Evolutionary conservation across 179 eudicot genomes (phyloP).

Genomic region (Dionaea muscipula): DNA sequence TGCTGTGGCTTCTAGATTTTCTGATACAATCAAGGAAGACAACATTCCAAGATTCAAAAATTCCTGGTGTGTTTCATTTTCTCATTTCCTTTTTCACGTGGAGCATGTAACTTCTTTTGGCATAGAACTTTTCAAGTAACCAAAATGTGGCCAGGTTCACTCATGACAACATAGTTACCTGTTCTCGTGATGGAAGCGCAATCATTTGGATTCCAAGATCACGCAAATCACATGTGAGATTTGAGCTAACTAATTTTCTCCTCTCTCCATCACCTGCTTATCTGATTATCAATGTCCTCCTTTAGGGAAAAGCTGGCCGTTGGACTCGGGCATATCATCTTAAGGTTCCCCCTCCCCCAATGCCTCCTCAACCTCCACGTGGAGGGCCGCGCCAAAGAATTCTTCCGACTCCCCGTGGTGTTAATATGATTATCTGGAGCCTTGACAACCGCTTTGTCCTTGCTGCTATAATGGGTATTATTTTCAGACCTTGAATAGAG

Average conservation of each 20-base stretch:
- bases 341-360: conserved; percentile 91
- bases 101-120: background rate
- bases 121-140: conserved; percentile 2
- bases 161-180: conserved; percentile 92
- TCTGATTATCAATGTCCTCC: conserved; percentile 7
- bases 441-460: conserved; percentile 95
- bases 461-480: conserved; percentile 96
- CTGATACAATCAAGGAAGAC: conserved; percentile 63
- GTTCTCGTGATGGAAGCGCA: conserved; percentile 98
- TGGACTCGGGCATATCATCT: conserved; percentile 91
- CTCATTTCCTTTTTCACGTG: background rate
- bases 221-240: conserved; percentile 88
- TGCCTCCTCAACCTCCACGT: conserved; percentile 77
- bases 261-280: background rate
- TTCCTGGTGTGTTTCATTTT: conserved; percentile 44
- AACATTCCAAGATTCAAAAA: conserved; percentile 58
- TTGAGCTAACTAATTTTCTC: background rate
- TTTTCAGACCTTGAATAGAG: background rate
- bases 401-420: conserved; percentile 89
- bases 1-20: conserved; percentile 52
- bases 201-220: conserved; percentile 95
- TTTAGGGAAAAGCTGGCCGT: conserved; percentile 69
- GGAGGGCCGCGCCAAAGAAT: conserved; percentile 95
- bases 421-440: conserved; percentile 95
- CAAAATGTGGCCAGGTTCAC: conserved; percentile 48